Evolutionary conservation across 1,139 yeast genomes (phyloP), one percentile per base, ranked within the genome.

Genomic region (Saccharomycopsis phalli): DNA sequence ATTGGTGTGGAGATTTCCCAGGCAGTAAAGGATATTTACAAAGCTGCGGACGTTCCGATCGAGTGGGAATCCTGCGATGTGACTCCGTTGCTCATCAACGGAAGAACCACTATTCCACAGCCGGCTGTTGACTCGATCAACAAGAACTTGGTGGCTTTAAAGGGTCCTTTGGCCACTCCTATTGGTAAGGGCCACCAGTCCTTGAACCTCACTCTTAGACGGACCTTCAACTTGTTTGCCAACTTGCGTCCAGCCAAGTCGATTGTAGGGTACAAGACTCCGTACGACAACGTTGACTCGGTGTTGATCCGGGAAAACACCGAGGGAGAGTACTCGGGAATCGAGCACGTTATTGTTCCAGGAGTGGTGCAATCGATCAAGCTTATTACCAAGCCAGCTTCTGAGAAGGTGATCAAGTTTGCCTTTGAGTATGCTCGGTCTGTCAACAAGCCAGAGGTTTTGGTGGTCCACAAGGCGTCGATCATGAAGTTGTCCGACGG

Each of bases 261-360:
- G 45, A 76, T 91, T 54, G 82, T 74, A 50, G 98, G 98, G 55
- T 91, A 75, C 76, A 75, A 88, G 65, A 91, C 97, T 50, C 94
- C 96, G 37, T 91, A 88, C 69, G 81, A 84, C 55, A 74, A 84
- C 61, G 96, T 91, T 51, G 94, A 91, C 68, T 81, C 95, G 50
- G 96, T 91, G 39, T 74, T 91, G 60, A 87, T 91, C 64, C 86
- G 98, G 74, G 98, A 91, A 69, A 91, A 91, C 76, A 91, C 98
- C 55, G 98, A 91, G 69, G 98, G 97, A 68, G 98, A 91, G 69
- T 91, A 91, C 71, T 87, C 96, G 33, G 98, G 98, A 67, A 88
- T 91, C 54, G 98, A 91, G 71, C 98, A 91, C 71, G 82, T 88
- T 51, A 88, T 91, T 50, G 94, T 87, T 45, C 97, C 97, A 50